These are phyloP conservation scores for Stagonosporopsis rhizophila DNA, from an alignment of 2,329 filamentous ascomycete genomes.

Conservation along the genomic window DNA sequence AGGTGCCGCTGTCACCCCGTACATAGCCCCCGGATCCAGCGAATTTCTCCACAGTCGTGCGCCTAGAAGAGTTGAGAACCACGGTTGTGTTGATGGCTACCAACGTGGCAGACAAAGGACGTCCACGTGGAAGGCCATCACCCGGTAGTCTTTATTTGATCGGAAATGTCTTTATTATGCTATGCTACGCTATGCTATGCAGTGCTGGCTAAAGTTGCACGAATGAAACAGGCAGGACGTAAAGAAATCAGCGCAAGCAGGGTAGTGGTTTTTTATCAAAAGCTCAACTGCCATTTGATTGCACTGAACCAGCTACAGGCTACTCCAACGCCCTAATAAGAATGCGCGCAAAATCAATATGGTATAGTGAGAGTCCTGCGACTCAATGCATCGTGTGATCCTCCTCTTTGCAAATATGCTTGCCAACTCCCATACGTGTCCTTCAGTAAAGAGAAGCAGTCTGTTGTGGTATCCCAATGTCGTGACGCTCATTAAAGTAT, in stretches of 20 bases:
- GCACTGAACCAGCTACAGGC: slow-evolving; percentile 24
- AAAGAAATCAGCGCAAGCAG: not conserved
- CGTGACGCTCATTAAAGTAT: slow-evolving; percentile 51
- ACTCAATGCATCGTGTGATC: slow-evolving; percentile 20
- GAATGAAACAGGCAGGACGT: slow-evolving; percentile 1
- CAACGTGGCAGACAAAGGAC: slow-evolving; percentile 4
- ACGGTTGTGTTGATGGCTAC: not conserved
- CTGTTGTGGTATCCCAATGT: slow-evolving; percentile 48
- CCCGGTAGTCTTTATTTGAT: not conserved
- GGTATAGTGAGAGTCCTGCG: slow-evolving; percentile 34
- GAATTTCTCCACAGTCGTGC: slow-evolving; percentile 12
- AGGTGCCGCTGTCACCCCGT: slow-evolving; percentile 10
- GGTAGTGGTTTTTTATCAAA: slow-evolving; percentile 1
- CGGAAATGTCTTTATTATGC: slow-evolving; percentile 8
- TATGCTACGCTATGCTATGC: slow-evolving; percentile 18
- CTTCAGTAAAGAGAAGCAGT: slow-evolving; percentile 39
- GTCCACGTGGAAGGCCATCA: slow-evolving; percentile 5
- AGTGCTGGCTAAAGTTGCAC: slow-evolving; percentile 12
- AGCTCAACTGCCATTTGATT: slow-evolving; percentile 29
- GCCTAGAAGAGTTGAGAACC: slow-evolving; percentile 2
- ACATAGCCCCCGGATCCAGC: not conserved
- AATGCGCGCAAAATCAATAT: slow-evolving; percentile 38
- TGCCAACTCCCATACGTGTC: slow-evolving; percentile 38
- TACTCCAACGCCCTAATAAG: slow-evolving; percentile 23
- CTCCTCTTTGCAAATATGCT: slow-evolving; percentile 25